Evolutionary conservation across 2,329 filamentous ascomycete genomes (phyloP), one percentile per base, ranked within the genome.

Genomic region (Pseudogymnoascus sp.): DNA sequence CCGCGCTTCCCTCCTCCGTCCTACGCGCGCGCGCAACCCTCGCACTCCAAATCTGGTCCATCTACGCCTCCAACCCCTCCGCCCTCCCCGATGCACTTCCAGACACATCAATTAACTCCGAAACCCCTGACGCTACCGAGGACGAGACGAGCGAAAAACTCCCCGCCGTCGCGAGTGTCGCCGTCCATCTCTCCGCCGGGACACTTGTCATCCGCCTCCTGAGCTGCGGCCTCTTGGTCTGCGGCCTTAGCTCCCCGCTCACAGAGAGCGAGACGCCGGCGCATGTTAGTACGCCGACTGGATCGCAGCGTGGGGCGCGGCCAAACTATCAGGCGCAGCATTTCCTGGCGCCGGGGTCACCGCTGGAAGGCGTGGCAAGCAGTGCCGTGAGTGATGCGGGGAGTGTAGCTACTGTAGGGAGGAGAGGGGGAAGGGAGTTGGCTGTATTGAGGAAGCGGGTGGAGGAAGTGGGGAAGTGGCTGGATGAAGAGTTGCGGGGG

Each of bases 1-100:
- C 82, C 61, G 74, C 79, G 2, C 77, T 83, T 50, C 77, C 84
- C 59, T 82, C 85, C 68, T 76, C 80, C 65, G 76, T 79, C 19
- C 80, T 88, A 40, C 84, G 85, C 69, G 84, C 82, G 8, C 84
- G 87, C 72, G 83, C 82, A 68, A 87, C 85, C 64, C 82, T 87
- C 65, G 85, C 85, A 44, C 82, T 83, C 64, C 85, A 82, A 5
- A 79, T 87, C 19, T 85, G 84, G 77, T 76, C 79, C 19, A 79
- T 86, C 47, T 85, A 87, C 73, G 77, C 80, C 42, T 69, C 77
- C 11, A 76, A 76, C 29, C 70, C 73, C 59, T 72, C 76, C 10
- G 44, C 82, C 5, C 73, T 77, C 37, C 75, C 76, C 11, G 76
- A 79, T 1, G 71, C 81, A 5, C 77, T 77, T 63, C 62, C 66